Percentiles rank a stretch among this genome's conserved stretches.
Evolutionary conservation across 371 early-diverging fungal genomes (phyloP).

Genomic region (Circinella minor): DNA sequence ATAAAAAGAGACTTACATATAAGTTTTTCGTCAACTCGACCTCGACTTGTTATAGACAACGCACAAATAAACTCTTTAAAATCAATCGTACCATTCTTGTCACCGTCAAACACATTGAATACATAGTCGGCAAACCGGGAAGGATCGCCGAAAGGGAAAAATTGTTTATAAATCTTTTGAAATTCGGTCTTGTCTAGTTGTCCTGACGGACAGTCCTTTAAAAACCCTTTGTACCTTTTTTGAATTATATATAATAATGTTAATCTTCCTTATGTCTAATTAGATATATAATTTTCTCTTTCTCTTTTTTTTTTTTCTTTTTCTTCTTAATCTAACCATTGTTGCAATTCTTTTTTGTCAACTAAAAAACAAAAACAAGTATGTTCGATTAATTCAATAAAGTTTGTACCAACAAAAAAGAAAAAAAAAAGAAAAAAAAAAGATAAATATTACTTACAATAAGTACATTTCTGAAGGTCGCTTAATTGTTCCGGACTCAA

Average conservation of each 20-base stretch:
- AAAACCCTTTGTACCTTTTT: conserved; percentile 88
- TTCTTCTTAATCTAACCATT: conserved; percentile 76
- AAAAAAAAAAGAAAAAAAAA: not conserved
- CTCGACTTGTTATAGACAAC: conserved; percentile 85
- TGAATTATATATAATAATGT: too few relatives aligned
- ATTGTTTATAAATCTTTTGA: conserved; percentile 93
- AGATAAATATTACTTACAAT: conserved; percentile 72
- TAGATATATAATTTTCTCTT: not conserved
- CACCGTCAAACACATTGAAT: conserved; percentile 88
- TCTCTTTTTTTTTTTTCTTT: not conserved
- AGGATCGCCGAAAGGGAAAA: conserved; percentile 97
- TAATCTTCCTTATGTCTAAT: not conserved
- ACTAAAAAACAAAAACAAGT: conserved; percentile 56
- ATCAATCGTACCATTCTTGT: conserved; percentile 89
- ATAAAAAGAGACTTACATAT: conserved; percentile 59
- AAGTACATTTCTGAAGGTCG: conserved; percentile 82
- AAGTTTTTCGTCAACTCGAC: conserved; percentile 86
- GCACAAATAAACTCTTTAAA: conserved; percentile 94
- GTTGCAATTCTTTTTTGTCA: conserved; percentile 92
- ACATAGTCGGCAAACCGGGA: conserved; percentile 90
- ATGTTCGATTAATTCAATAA: not conserved
- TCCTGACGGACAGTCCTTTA: conserved; percentile 91
- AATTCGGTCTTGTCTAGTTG: conserved; percentile 87
- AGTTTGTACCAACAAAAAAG: too few relatives aligned
- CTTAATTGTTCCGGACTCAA: conserved; percentile 79